Evolutionary conservation across 345 rosid genomes (phyloP).

Genomic region (Adansonia digitata): DNA sequence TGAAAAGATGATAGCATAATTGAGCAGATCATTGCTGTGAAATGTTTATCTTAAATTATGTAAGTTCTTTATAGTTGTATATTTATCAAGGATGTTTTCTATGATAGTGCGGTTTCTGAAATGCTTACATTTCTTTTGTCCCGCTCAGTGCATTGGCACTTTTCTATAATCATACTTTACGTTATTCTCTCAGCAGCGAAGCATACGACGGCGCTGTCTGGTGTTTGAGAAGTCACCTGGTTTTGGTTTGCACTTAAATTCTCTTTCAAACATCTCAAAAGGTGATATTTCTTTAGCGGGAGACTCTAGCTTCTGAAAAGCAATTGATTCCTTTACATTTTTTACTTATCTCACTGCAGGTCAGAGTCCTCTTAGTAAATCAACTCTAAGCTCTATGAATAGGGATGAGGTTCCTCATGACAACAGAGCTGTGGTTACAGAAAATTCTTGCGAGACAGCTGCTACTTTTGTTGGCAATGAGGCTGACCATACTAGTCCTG

Average conservation of each 20-base stretch:
- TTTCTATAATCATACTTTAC: background rate
- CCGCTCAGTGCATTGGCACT: background rate
- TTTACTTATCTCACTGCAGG: conserved; percentile 8
- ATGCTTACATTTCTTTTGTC: background rate
- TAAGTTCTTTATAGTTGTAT: background rate
- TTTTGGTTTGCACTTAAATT: conserved; percentile 60
- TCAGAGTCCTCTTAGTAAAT: conserved; percentile 11
- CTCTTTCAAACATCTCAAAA: conserved; percentile 31
- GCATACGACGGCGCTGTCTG: conserved; percentile 53
- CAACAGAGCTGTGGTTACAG: conserved; percentile 19
- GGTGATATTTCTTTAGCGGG: conserved; percentile 20
- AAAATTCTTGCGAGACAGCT: conserved; percentile 27
- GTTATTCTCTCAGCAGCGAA: conserved; percentile 36
- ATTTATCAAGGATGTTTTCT: background rate
- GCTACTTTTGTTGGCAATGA: conserved; percentile 26
- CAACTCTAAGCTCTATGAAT: conserved; percentile 22
- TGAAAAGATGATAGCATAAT: background rate
- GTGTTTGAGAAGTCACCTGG: conserved; percentile 43
- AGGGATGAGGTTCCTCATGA: conserved; percentile 31
- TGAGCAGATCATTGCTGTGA: background rate
- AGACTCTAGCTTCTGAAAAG: conserved; percentile 25
- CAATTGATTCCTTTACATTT: conserved; percentile 24
- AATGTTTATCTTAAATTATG: background rate
- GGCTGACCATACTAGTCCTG: conserved; percentile 27
- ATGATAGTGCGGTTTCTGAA: background rate